Evolutionary conservation across 257 asterid species (phyloP).

Genomic region (Capsicum chinense): DNA sequence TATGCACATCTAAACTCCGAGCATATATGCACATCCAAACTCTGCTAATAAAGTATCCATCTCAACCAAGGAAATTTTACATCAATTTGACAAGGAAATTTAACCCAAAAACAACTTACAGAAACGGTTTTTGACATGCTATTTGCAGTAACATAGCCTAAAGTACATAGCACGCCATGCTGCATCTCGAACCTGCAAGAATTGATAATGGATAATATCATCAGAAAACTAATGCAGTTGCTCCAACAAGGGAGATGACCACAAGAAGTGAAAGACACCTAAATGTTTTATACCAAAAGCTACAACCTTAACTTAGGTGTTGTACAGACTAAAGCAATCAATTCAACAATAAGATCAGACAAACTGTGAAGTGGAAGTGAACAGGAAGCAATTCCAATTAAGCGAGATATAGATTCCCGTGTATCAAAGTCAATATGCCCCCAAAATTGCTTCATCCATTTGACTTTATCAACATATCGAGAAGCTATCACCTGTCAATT

Average conservation of each 20-base stretch:
- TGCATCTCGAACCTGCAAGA: conserved; percentile 81
- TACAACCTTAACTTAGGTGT: conserved; percentile 72
- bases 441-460: conserved; percentile 81
- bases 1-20: neutral
- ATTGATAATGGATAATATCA: conserved; percentile 31
- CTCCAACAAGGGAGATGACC: neutral
- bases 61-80: conserved; percentile 4
- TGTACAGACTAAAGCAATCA: conserved; percentile 67
- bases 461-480: conserved; percentile 70
- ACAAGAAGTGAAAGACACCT: neutral
- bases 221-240: conserved; percentile 14
- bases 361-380: conserved; percentile 65
- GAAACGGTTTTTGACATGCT: conserved; percentile 66
- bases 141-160: conserved; percentile 91
- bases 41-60: conserved; percentile 13
- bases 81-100: neutral
- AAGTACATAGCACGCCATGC: conserved; percentile 78
- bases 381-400: conserved; percentile 89
- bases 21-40: neutral
- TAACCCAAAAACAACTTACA: conserved; percentile 56
- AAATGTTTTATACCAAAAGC: neutral
- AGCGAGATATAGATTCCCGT: conserved; percentile 89
- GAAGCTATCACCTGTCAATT: conserved; percentile 71
- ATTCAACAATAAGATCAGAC: conserved; percentile 65
- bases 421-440: conserved; percentile 84